Percentiles rank a stretch among this genome's conserved stretches.
These are phyloP conservation scores for Plasmodium cynomolgi DNA, from an alignment of 169 alveolate genomes.

Conservation along the genomic window DNA sequence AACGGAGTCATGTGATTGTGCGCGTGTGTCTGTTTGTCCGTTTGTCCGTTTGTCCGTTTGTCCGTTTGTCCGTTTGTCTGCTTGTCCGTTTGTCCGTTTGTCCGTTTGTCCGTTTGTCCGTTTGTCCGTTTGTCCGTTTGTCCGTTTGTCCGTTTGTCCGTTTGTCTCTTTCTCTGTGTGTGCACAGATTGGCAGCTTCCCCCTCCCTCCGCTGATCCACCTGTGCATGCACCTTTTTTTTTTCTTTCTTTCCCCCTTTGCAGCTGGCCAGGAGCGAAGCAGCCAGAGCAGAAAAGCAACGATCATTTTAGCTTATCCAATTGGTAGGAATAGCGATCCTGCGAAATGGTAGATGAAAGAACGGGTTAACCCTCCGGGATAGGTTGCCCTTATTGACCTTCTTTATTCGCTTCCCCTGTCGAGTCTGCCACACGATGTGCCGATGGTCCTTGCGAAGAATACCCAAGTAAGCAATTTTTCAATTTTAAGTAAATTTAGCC, in stretches of 20 bases:
- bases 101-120: no score
- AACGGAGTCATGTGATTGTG: not conserved
- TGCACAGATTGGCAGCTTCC: not conserved
- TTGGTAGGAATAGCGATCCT: not conserved
- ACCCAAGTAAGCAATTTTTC: not conserved
- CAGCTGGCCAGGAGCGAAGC: slow-evolving; percentile 5
- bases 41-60: no score
- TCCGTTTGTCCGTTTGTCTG: no score
- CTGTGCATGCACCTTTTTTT: not conserved
- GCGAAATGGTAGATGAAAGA: no score
- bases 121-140: no score
- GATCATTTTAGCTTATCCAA: not conserved
- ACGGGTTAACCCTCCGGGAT: not conserved
- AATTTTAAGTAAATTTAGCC: not conserved
- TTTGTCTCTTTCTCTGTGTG: no score
- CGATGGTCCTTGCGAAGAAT: no score
- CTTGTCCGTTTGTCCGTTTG: no score
- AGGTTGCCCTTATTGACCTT: no score
- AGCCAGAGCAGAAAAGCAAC: not conserved
- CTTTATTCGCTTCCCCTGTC: no score
- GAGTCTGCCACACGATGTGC: no score
- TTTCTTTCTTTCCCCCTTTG: not conserved
- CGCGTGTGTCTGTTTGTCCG: not conserved
- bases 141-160: no score
- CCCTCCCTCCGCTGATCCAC: not conserved